phyloP scores from a whole-genome alignment of 768 basidiomycete genomes.

The Suillus cothurnatus region DNA sequence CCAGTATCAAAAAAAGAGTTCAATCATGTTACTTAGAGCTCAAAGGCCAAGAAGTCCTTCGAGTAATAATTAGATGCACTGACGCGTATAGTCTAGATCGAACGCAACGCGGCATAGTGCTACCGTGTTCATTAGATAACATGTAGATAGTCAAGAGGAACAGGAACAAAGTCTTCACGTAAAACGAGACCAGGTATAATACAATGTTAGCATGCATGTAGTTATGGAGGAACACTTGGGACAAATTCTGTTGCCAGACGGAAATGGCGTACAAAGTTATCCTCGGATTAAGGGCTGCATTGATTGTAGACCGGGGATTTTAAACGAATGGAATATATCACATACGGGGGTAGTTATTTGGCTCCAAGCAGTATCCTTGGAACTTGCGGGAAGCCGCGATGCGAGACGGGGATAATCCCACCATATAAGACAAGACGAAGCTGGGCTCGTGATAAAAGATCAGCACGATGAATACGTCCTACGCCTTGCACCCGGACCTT shows the following conservation, averaged over 20 bases:
- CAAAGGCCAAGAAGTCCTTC: not conserved
- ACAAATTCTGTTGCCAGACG: not conserved
- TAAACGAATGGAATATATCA: not conserved
- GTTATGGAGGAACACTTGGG: not conserved
- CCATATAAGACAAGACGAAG: not conserved
- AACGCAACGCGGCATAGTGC: not conserved
- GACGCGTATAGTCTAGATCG: not conserved
- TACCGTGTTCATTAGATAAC: not conserved
- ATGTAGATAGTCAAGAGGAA: not conserved
- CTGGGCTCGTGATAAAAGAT: conserved; percentile 4
- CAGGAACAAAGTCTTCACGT: conserved; percentile 2
- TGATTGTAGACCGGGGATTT: not conserved
- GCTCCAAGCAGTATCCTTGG: not conserved
- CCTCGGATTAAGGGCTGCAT: not conserved
- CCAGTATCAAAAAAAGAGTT: not conserved
- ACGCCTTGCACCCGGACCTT: not conserved
- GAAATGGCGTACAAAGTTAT: not conserved
- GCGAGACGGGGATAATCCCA: not conserved
- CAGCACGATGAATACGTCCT: not conserved
- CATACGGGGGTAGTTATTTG: not conserved
- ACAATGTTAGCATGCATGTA: not conserved
- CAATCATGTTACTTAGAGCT: not conserved
- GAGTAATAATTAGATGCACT: no score
- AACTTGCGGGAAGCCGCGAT: not conserved
- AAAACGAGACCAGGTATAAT: no score